Conservation (phyloP, 2,329 filamentous ascomycete species). For the Neospermospora avenae region DNA sequence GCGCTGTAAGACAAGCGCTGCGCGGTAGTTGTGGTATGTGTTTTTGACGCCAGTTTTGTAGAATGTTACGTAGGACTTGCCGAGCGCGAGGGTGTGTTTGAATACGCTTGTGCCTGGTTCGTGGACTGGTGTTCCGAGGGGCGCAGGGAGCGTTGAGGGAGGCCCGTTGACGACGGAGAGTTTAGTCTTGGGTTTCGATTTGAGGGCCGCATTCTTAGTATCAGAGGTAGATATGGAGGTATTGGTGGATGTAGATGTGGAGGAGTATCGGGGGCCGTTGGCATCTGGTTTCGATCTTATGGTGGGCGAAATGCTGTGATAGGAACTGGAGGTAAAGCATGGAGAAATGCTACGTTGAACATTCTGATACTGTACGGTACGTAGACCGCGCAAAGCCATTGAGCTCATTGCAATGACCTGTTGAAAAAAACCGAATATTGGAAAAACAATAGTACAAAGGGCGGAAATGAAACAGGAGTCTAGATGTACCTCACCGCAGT, state of each 20-base stretch:
- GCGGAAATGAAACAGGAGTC: not conserved
- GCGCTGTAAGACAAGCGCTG: slow-evolving; percentile 43
- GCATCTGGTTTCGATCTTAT: slow-evolving; percentile 2
- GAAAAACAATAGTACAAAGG: not conserved
- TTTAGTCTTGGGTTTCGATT: slow-evolving; percentile 21
- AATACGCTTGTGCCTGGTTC: slow-evolving; percentile 42
- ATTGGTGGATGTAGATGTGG: slow-evolving; percentile 3
- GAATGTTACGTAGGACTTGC: slow-evolving; percentile 76
- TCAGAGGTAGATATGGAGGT: slow-evolving; percentile 34
- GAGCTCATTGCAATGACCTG: slow-evolving; percentile 28
- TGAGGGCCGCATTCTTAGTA: slow-evolving; percentile 15
- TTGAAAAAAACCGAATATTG: not conserved
- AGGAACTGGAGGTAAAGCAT: slow-evolving; percentile 13
- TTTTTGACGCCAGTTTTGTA: slow-evolving; percentile 83
- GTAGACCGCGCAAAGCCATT: slow-evolving; percentile 27
- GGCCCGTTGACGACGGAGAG: slow-evolving; percentile 66
- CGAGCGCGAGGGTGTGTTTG: slow-evolving; percentile 38
- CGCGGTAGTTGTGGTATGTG: slow-evolving; percentile 63
- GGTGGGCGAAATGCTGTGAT: not conserved
- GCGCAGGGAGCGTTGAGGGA: slow-evolving; percentile 66
- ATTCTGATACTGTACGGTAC: slow-evolving; percentile 21
- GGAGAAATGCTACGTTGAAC: slow-evolving; percentile 35
- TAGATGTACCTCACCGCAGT: not conserved
- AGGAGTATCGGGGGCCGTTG: slow-evolving; percentile 34
- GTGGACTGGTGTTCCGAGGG: slow-evolving; percentile 59